Evolutionary conservation across 805 yeast genomes (phyloP), one percentile per base, ranked within the genome.

Genomic region (Hanseniaspora mollemarum): DNA sequence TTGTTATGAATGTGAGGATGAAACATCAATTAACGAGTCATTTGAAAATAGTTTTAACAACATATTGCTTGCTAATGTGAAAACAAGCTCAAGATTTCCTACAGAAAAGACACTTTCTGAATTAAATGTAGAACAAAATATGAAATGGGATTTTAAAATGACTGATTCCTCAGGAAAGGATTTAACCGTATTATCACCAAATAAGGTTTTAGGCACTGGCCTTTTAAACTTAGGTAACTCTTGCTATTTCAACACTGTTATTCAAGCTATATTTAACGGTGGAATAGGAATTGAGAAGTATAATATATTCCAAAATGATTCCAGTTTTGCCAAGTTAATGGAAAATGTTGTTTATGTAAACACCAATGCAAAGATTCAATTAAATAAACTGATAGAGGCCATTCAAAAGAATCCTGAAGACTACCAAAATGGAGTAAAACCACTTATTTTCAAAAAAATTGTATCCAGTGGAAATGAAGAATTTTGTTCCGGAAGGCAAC

Each of bases 71-170:
- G 61, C 61, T 3, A 73, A 74, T 1, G 85, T 75, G 68, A 87
- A 86, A 1, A 83, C 92, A 54, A 81, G 86, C 62, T 62, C 80
- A 42, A 59, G 68, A 1, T 68, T 69, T 18, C 86, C 88, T 57
- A 87, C 94, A 1, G 99, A 92, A 63, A 90, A 88, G 67, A 80
- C 82, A 26, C 69, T 92, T 59, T 76, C 88, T 1, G 98, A 92
- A 64, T 67, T 92, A 55, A 95, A 92, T 66, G 75, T 92, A 51
- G 96, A 88, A 62, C 96, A 88, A 61, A 92, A 92, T 63, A 61
- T 87, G 66, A 82, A 81, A 57, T 92, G 96, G 96, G 94, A 90
- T 55, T 92, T 92, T 67, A 77, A 79, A 54, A 76, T 88, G 76
- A 80, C 79, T 15, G 80, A 80, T 46, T 76, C 78, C 1, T 70